Evolutionary conservation across 208 protist species (phyloP).

Genomic region (Crithidia bombi): DNA sequence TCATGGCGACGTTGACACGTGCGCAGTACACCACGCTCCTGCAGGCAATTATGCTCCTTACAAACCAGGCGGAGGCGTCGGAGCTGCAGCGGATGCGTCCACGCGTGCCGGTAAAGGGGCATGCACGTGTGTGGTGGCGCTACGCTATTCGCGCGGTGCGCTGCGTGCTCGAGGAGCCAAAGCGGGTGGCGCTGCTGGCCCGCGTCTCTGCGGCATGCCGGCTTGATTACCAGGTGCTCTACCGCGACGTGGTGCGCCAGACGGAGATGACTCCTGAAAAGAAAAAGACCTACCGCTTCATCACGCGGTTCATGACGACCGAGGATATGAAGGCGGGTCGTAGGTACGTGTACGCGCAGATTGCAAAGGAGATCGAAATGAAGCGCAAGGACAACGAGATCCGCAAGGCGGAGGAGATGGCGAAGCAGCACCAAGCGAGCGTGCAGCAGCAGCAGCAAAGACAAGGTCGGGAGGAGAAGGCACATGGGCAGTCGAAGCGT

Average conservation of each 20-base stretch:
- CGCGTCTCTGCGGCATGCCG: constrained; percentile 69
- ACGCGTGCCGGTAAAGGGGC: constrained; percentile 49
- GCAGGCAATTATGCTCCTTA: constrained; percentile 54
- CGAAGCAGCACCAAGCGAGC: constrained; percentile 33
- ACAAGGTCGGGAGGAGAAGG: constrained; percentile 18
- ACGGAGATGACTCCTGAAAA: constrained; percentile 70
- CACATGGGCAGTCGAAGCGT: constrained; percentile 26
- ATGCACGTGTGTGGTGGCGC: constrained; percentile 76
- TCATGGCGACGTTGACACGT: constrained; percentile 73
- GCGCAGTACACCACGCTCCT: constrained; percentile 81
- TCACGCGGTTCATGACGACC: constrained; percentile 83
- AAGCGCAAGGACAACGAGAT: constrained; percentile 74
- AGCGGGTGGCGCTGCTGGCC: constrained; percentile 48
- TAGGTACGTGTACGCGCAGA: constrained; percentile 72
- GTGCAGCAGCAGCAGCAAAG: constrained; percentile 19
- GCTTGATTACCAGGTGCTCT: constrained; percentile 75
- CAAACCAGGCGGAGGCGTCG: constrained; percentile 51
- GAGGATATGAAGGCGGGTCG: constrained; percentile 78
- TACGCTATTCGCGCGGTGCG: constrained; percentile 69
- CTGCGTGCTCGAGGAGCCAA: constrained; percentile 41
- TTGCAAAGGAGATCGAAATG: constrained; percentile 76
- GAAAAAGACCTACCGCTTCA: constrained; percentile 64
- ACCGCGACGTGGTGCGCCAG: constrained; percentile 74
- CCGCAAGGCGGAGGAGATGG: constrained; percentile 49
- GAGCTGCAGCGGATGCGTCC: constrained; percentile 48